A percentile compares a stretch with the other conserved stretches of the same genome.
These are phyloP conservation scores for Scutellaria galericulata DNA, from an alignment of 257 asterid genomes.

Conservation along the genomic window DNA sequence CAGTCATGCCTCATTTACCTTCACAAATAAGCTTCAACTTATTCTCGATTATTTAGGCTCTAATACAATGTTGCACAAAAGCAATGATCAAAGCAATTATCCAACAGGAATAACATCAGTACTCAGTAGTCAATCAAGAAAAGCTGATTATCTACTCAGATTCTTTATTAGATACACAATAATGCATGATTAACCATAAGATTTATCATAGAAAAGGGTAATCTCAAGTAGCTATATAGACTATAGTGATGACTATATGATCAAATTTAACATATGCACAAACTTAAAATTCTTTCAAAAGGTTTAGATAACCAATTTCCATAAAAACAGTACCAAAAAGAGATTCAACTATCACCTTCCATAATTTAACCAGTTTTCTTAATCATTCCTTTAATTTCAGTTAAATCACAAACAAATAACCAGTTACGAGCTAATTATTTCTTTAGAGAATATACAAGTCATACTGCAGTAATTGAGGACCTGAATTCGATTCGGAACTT, in stretches of 20 bases:
- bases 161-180: conserved; percentile 7
- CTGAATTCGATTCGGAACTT: conserved; percentile 63
- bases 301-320: conserved; percentile 3
- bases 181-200: conserved; percentile 25
- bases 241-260: background rate
- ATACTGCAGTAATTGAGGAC: conserved; percentile 35
- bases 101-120: conserved; percentile 1
- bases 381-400: background rate
- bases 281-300: conserved; percentile 18
- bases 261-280: conserved; percentile 2
- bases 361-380: background rate
- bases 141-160: background rate
- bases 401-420: no score
- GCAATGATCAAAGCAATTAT: background rate
- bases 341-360: background rate
- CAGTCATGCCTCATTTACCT: background rate
- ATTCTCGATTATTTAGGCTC: background rate
- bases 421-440: no score
- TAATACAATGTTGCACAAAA: background rate
- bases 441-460: background rate
- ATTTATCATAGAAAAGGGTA: conserved; percentile 11
- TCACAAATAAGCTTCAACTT: background rate
- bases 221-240: background rate
- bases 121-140: background rate
- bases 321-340: background rate